Base-by-base conservation (phyloP, 345 rosid species). In the Isatis tinctoria region DNA sequence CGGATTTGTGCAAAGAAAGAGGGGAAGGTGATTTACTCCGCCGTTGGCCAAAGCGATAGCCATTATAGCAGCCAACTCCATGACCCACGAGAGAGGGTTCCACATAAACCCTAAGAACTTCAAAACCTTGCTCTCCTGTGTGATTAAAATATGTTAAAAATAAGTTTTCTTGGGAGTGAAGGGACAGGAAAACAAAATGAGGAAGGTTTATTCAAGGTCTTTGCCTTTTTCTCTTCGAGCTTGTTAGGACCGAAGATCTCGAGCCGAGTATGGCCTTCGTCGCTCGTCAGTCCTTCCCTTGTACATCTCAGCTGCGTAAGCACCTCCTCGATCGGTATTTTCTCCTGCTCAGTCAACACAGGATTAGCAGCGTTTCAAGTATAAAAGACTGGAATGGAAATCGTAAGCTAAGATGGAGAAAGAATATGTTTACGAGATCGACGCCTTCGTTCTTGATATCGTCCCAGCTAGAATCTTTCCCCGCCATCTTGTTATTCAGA, bases 1-100 rank as follows among this genome's bases (percentile, higher is more conserved):
- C 4, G 5, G 17, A 10, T 10, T 36, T 5, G 49, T 18, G 3
- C n/a, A 74, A 44, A 54, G 33, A 54, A 16, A 28, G 44, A 58
- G 65, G 40, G 17, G 16, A 40, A 49, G 12, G 62, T 3, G 39
- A 57, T 14, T 20, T 83, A 90, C 97, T 67, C 87, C 90, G 79
- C 97, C 97, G 67, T 90, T 90, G 62, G 94, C 97, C 75, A 90
- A 74, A 27, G 65, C 88, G 33, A 90, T 90, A 49, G 97, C 97
- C 97, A 90, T 88, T n/a, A 90, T 74, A 45, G 97, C 97, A 59
- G 97, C 97, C 17, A 80, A 54, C 85, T 90, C 97, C 94, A 90
- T 90, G 69, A 91, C 97, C 97, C 97, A 91, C 3, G 97, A 91
- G 41, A 88, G 97, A 1, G 97, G 92, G 65, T 91, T 91, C 97